Evolutionary conservation across 2,329 filamentous ascomycete species (phyloP).

Genomic region (Diaporthe caulivora): DNA sequence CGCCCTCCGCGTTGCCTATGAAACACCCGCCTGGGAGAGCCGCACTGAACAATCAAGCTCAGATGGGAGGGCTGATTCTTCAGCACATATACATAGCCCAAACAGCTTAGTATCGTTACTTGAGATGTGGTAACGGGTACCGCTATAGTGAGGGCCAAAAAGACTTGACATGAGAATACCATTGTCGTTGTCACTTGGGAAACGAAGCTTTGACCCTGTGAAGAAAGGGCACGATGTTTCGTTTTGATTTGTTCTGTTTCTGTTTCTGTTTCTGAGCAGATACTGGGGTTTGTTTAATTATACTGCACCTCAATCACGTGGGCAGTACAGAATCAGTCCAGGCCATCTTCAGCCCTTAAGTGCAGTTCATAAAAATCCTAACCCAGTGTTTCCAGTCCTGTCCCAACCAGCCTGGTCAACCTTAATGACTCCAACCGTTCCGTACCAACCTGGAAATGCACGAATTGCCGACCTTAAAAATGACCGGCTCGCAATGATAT

Average conservation of each 20-base stretch:
- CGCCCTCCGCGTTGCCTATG: neutral
- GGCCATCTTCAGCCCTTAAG: neutral
- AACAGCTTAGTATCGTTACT: neutral
- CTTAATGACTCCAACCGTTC: slow-evolving; percentile 28
- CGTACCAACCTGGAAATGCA: slow-evolving; percentile 16
- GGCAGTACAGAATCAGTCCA: slow-evolving; percentile 14
- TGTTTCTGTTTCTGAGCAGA: slow-evolving; percentile 25
- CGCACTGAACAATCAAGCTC: too few species aligned
- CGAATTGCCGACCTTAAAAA: neutral
- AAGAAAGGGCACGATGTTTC: neutral
- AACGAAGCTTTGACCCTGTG: neutral
- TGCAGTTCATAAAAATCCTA: slow-evolving; percentile 26
- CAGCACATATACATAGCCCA: neutral
- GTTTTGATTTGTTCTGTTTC: slow-evolving; percentile 29
- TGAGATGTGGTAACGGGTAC: neutral
- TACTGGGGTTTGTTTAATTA: slow-evolving; percentile 9
- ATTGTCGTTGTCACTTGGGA: neutral
- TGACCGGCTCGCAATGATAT: neutral
- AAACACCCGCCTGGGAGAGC: neutral
- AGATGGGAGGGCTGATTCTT: neutral
- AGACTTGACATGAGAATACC: neutral
- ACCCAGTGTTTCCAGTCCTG: slow-evolving; percentile 7
- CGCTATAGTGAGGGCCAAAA: neutral
- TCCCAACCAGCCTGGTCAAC: neutral
- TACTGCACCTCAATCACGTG: neutral